phyloP scores from a whole-genome alignment of 805 yeast species.

The Starmerella scarabaei region DNA sequence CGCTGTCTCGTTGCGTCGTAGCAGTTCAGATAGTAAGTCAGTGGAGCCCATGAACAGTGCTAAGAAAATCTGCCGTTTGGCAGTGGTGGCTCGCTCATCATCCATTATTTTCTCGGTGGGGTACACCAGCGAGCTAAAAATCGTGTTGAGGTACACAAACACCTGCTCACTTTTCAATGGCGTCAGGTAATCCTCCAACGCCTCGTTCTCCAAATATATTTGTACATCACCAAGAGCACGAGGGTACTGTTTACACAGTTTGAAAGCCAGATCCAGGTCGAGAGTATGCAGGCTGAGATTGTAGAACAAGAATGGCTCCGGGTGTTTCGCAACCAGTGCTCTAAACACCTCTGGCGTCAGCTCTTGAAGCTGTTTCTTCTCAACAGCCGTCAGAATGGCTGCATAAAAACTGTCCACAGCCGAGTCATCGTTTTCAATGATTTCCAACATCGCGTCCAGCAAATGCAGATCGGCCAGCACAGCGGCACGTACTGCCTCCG shows the following conservation, averaged over 20 bases:
- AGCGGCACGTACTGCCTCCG: conserved; percentile 33
- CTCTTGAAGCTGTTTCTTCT: conserved; percentile 33
- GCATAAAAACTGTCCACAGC: conserved; percentile 36
- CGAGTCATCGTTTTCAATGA: conserved; percentile 26
- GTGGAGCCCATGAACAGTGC: conserved; percentile 40
- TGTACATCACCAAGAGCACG: conserved; percentile 43
- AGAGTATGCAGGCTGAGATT: conserved; percentile 51
- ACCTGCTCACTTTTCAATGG: conserved; percentile 18
- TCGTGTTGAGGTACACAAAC: conserved; percentile 54
- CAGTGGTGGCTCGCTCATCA: conserved; percentile 23
- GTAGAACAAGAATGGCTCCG: conserved; percentile 54
- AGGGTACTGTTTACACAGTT: conserved; percentile 41
- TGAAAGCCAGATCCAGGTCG: conserved; percentile 66
- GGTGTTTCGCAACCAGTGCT: conserved; percentile 43
- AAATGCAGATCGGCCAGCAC: conserved; percentile 24
- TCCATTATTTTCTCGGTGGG: conserved; percentile 46
- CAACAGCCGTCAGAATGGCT: conserved; percentile 39
- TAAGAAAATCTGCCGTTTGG: conserved; percentile 42
- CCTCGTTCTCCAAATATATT: conserved; percentile 56
- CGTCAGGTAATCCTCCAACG: conserved; percentile 52
- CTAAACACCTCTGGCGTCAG: conserved; percentile 56
- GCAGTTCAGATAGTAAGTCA: conserved; percentile 2
- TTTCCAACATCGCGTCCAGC: conserved; percentile 37
- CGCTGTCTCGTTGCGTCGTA: conserved; percentile 22
- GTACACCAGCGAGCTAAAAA: conserved; percentile 65